phyloP scores from a whole-genome alignment of 163 green algal genomes.

The Scenedesmus sp. region DNA sequence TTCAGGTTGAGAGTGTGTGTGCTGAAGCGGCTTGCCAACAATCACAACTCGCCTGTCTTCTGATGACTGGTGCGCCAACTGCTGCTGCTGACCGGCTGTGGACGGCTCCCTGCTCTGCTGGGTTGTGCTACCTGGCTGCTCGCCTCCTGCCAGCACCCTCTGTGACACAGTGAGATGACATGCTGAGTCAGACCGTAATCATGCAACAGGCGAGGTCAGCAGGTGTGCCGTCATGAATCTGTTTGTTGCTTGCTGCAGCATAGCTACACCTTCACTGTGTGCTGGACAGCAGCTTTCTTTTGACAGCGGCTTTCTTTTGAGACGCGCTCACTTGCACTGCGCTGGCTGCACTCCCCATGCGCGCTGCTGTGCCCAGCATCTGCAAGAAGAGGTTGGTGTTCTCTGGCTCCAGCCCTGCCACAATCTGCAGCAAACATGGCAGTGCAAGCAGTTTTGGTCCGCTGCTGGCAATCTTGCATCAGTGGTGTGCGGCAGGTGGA shows the following conservation, averaged over 20 bases:
- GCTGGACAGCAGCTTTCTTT: too few species aligned
- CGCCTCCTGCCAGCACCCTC: not conserved
- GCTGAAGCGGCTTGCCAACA: not conserved
- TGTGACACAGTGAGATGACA: not conserved
- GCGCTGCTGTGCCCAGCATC: slow-evolving; percentile 73
- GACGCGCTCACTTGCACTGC: slow-evolving; percentile 63
- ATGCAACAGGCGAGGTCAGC: not conserved
- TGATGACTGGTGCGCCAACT: not conserved
- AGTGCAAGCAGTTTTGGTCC: not conserved
- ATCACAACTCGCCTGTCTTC: not conserved
- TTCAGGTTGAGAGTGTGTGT: not conserved
- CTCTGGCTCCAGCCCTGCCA: slow-evolving; percentile 88
- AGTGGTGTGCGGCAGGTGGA: too few species aligned
- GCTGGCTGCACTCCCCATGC: slow-evolving; percentile 54
- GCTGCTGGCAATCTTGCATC: not conserved
- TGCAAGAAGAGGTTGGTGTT: slow-evolving; percentile 90
- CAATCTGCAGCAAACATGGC: slow-evolving; percentile 73
- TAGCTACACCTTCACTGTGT: not conserved
- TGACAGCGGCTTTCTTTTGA: too few species aligned
- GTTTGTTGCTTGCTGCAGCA: not conserved
- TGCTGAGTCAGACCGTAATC: not conserved
- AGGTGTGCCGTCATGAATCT: not conserved
- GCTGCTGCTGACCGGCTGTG: not conserved
- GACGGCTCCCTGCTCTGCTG: not conserved
- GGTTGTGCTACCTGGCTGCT: not conserved